Evolutionary conservation across 73 alveolate species (phyloP).

Genomic region (Tetrahymena malaccensis): DNA sequence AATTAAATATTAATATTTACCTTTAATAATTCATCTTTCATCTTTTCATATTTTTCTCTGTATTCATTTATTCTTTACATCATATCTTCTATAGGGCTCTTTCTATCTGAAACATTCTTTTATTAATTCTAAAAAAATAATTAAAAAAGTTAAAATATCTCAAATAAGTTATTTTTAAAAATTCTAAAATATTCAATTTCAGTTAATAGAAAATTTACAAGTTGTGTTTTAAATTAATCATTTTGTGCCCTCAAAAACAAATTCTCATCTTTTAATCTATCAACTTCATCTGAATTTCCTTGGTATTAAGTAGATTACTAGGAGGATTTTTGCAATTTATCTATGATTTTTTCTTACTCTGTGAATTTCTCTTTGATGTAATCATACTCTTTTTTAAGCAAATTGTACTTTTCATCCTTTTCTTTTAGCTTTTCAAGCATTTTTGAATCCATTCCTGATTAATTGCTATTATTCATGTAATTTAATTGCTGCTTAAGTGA

Average conservation of each 20-base stretch:
- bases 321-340: background rate
- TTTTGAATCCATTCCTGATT: background rate
- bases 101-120: background rate
- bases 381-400: background rate
- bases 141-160: background rate
- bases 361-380: background rate
- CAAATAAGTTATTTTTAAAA: background rate
- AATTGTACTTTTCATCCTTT: background rate
- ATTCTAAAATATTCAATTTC: background rate
- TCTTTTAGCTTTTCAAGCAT: background rate
- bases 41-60: background rate
- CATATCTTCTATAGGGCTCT: background rate
- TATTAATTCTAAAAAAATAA: background rate
- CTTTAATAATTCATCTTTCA: background rate
- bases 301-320: background rate
- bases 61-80: background rate
- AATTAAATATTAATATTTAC: background rate
- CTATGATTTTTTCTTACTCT: background rate
- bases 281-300: background rate
- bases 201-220: background rate
- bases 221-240: background rate
- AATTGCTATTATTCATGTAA: background rate
- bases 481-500: background rate
- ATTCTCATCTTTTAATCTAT: background rate
- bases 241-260: background rate